Evolutionary conservation across 352 stramenopile genomes (phyloP).

Genomic region (Phytophthora brassicae): DNA sequence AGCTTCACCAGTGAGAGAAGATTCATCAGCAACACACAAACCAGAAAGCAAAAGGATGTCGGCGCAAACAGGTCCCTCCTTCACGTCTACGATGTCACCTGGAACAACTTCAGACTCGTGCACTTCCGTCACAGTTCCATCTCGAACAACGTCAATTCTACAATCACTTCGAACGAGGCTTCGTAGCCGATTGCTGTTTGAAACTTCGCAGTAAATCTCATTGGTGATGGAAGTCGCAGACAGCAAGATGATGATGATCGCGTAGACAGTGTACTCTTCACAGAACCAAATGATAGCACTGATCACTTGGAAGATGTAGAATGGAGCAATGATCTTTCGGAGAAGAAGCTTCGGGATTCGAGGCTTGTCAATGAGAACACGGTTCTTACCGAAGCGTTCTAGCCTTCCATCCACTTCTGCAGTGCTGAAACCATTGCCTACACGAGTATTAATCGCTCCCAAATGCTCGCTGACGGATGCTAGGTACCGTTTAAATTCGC

Average conservation of each 20-base stretch:
- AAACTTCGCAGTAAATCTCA: slow-evolving; percentile 52
- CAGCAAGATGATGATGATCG: slow-evolving; percentile 46
- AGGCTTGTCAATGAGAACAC: slow-evolving; percentile 47
- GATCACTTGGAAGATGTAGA: slow-evolving; percentile 68
- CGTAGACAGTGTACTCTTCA: slow-evolving; percentile 51
- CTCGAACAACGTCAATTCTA: slow-evolving; percentile 34
- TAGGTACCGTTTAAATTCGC: slow-evolving; percentile 57
- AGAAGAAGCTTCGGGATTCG: slow-evolving; percentile 48
- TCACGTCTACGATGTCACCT: slow-evolving; percentile 51
- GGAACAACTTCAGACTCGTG: slow-evolving; percentile 49
- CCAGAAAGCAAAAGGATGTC: slow-evolving; percentile 55
- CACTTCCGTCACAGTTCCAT: slow-evolving; percentile 1
- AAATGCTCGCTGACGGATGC: slow-evolving; percentile 45
- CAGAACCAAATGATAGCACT: slow-evolving; percentile 53
- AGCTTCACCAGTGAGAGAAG: slow-evolving; percentile 53
- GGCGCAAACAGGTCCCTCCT: slow-evolving; percentile 34
- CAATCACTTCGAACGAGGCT: slow-evolving; percentile 42
- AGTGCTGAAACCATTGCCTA: slow-evolving; percentile 32
- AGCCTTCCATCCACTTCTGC: slow-evolving; percentile 15
- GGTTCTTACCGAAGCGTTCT: slow-evolving; percentile 50
- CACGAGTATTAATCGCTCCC: slow-evolving; percentile 21
- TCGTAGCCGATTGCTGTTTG: slow-evolving; percentile 46
- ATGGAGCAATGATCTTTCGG: slow-evolving; percentile 52
- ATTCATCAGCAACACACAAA: slow-evolving; percentile 46
- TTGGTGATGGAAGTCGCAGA: slow-evolving; percentile 46